phyloP scores from a whole-genome alignment of 108 stramenopile species.

The Mayamaea pseudoterrestris region DNA sequence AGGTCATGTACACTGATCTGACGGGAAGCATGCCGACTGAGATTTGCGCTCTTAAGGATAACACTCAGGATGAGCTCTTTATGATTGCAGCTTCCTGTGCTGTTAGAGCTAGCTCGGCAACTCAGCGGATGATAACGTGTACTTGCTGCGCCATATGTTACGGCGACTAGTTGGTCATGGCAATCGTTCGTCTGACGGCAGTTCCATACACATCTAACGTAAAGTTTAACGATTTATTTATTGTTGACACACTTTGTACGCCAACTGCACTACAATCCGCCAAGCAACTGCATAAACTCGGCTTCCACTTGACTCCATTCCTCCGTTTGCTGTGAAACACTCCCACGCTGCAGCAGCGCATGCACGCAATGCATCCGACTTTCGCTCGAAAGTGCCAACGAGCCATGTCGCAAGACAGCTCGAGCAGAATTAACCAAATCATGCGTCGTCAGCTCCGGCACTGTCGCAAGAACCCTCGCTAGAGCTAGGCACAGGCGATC shows the following conservation, averaged over 20 bases:
- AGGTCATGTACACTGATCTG: no score
- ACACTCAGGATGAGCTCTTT: no score
- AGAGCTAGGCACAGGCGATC: constrained; percentile 48
- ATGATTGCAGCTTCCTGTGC: no score
- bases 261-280: no score
- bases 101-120: no score
- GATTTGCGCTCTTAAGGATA: constrained; percentile 20
- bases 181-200: no score
- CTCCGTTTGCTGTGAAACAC: constrained; percentile 12
- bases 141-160: no score
- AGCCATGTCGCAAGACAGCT: constrained; percentile 13
- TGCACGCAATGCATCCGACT: constrained; percentile 60
- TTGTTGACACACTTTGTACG: no score
- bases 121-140: no score
- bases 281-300: constrained; percentile 26
- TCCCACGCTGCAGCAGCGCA: constrained; percentile 50
- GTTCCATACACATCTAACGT: no score
- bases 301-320: constrained; percentile 25
- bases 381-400: constrained; percentile 15
- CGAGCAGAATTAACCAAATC: constrained; percentile 38
- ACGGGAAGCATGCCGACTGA: constrained; percentile 44
- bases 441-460: constrained; percentile 24
- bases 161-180: no score
- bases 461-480: constrained; percentile 33
- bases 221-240: no score